Evolutionary conservation across 1,284 basidiomycete genomes (phyloP).

Genomic region (Uromyces viciae-fabae): DNA sequence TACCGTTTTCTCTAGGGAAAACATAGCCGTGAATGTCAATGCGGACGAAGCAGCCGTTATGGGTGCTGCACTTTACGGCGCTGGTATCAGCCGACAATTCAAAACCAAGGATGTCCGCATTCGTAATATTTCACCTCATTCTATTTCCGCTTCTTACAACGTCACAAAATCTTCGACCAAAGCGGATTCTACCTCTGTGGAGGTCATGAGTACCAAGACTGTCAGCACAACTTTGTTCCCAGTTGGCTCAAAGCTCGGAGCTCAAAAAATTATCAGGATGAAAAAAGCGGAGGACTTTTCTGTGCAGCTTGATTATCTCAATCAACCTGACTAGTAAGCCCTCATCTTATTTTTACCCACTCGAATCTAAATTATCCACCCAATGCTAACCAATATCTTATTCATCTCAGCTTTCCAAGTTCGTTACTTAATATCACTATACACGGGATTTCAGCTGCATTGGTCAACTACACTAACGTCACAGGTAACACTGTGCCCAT

Average conservation of each 20-base stretch:
- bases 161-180: conserved; percentile 47
- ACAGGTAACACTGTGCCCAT: conserved; percentile 59
- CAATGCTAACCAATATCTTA: conserved; percentile 9
- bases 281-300: conserved; percentile 73
- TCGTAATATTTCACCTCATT: conserved; percentile 67
- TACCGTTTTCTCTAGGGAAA: conserved; percentile 59
- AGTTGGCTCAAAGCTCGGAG: conserved; percentile 67
- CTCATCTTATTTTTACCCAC: not conserved
- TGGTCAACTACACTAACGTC: conserved; percentile 69
- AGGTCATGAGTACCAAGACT: conserved; percentile 58
- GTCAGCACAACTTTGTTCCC: conserved; percentile 74
- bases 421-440: conserved; percentile 66
- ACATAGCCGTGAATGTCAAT: conserved; percentile 89
- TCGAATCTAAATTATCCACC: conserved; percentile 19
- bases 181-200: conserved; percentile 29
- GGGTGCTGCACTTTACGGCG: conserved; percentile 85
- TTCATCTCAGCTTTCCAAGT: conserved; percentile 35
- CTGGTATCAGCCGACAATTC: conserved; percentile 81
- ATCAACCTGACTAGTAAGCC: conserved; percentile 62
- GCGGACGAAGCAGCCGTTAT: conserved; percentile 94
- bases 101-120: conserved; percentile 91
- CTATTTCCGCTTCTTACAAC: conserved; percentile 71
- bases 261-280: conserved; percentile 69
- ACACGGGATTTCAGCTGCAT: conserved; percentile 66
- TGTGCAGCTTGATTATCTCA: conserved; percentile 63